Conservation (phyloP, 495 filamentous ascomycete genomes). For the Daldinia grandis region DNA sequence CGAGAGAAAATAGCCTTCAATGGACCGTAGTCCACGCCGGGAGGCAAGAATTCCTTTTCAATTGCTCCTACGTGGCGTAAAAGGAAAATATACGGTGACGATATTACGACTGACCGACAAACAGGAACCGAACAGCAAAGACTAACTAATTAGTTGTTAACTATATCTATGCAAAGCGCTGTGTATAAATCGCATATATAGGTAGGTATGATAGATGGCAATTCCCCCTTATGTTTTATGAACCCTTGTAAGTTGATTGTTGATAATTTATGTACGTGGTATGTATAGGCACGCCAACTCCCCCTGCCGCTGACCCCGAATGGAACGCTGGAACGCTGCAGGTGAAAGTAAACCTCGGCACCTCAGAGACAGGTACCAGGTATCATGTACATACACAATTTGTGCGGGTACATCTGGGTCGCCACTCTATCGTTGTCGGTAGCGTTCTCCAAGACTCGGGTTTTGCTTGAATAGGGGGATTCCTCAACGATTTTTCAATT, state of each 20-base stretch:
- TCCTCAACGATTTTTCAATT: too few species aligned
- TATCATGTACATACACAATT: too few species aligned
- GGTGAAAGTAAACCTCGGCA: neutral
- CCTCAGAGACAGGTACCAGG: neutral
- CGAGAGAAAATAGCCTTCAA: neutral
- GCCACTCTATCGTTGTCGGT: neutral
- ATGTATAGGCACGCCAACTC: neutral
- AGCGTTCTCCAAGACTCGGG: neutral
- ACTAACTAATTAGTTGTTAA: neutral
- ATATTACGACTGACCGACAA: neutral
- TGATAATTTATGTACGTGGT: neutral
- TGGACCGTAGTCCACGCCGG: neutral
- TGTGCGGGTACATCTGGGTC: neutral
- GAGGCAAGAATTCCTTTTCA: neutral
- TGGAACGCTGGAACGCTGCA: neutral
- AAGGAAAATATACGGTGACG: neutral
- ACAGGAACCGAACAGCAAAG: neutral
- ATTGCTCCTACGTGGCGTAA: neutral
- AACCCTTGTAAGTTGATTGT: neutral
- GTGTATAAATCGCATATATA: neutral
- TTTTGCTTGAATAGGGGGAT: neutral
- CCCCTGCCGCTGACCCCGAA: neutral
- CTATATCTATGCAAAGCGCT: neutral
- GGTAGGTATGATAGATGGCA: neutral
- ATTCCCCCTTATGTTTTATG: neutral